Percentiles rank a stretch among this genome's conserved stretches.
phyloP scores from a whole-genome alignment of 2,329 filamentous ascomycete species.

The Neurospora crassa region DNA sequence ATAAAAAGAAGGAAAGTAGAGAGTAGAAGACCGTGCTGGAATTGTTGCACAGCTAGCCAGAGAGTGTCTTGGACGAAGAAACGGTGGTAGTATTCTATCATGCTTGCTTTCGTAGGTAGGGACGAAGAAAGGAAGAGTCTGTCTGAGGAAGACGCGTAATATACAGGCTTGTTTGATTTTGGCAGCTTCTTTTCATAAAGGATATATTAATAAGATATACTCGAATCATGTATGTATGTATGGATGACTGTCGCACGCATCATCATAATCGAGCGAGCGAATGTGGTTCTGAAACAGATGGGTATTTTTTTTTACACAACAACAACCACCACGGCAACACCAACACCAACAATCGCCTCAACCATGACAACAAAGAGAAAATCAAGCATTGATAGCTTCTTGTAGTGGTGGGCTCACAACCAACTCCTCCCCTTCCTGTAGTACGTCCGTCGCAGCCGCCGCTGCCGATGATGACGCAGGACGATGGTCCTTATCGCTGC shows the following conservation, averaged over 20 bases:
- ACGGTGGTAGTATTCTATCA: neutral
- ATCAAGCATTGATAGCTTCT: constrained; percentile 3
- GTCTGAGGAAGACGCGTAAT: neutral
- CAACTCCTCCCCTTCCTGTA: constrained; percentile 5
- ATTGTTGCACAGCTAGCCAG: too few species aligned
- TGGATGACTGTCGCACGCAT: neutral
- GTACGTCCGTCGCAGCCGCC: constrained; percentile 1
- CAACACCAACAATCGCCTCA: neutral
- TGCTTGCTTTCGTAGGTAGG: neutral
- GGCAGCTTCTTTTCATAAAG: neutral
- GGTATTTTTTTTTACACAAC: neutral
- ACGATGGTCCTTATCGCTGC: neutral
- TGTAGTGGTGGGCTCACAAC: constrained; percentile 26
- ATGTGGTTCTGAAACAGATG: neutral
- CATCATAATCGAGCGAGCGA: neutral
- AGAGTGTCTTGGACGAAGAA: neutral
- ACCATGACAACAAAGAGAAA: constrained; percentile 17
- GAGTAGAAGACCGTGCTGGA: too few species aligned
- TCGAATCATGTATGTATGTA: neutral
- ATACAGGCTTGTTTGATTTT: neutral
- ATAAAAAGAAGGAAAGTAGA: too few species aligned
- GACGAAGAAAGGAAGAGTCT: neutral
- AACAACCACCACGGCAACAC: neutral
- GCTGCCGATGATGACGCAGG: constrained; percentile 8
- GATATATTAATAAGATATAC: neutral